Conservation (phyloP, 1,139 yeast genomes). For the Pichiaceae sp. region DNA sequence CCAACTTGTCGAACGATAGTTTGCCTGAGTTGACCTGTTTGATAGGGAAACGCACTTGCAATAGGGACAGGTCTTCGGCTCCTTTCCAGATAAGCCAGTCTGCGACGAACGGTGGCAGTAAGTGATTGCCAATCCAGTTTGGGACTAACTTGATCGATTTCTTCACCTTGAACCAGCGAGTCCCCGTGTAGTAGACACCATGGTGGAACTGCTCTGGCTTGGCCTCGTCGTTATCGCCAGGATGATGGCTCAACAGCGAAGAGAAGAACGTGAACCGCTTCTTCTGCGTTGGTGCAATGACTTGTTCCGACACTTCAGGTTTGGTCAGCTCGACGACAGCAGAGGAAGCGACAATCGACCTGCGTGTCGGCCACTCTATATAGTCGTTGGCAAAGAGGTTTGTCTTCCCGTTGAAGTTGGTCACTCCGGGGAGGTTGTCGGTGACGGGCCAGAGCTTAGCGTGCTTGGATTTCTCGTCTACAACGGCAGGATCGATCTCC, state of each 20-base stretch:
- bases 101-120: conserved; percentile 1
- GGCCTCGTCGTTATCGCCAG: not conserved
- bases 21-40: conserved; percentile 1
- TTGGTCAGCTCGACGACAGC: not conserved
- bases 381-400: conserved; percentile 5
- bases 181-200: conserved; percentile 3
- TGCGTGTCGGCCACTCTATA: conserved; percentile 14
- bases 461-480: conserved; percentile 9
- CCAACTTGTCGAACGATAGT: conserved; percentile 9
- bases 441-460: conserved; percentile 18
- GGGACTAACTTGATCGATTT: not conserved
- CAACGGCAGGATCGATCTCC: conserved; percentile 10
- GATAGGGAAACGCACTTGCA: conserved; percentile 2
- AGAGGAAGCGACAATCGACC: conserved; percentile 5
- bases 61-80: conserved; percentile 1
- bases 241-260: not conserved
- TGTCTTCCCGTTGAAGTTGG: conserved; percentile 7
- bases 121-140: not conserved
- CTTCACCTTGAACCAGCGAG: conserved; percentile 1
- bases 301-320: not conserved
- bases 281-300: not conserved
- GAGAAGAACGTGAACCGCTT: not conserved
- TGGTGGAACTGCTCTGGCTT: not conserved
- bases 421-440: conserved; percentile 10
- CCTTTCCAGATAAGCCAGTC: not conserved